Percentiles rank a stretch among this genome's conserved stretches.
Conservation (phyloP, 192 early-diverging fungal species). For the Backusella parvicylindrica region DNA sequence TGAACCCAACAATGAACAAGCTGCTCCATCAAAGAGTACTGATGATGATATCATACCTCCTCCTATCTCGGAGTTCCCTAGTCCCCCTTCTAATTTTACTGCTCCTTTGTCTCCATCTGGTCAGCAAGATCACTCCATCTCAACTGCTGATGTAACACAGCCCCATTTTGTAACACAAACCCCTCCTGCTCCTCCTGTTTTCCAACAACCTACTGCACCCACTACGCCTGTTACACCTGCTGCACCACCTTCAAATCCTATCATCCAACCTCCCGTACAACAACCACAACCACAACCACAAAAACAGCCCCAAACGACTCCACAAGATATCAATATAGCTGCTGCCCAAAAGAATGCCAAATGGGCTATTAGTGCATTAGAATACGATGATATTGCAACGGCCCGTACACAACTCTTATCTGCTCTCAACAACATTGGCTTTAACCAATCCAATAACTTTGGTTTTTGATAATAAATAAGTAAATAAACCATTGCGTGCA, state of each 20-base stretch:
- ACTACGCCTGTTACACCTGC: constrained; percentile 11
- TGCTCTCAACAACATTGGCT: constrained; percentile 49
- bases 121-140: background rate
- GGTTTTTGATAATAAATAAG: constrained; percentile 10
- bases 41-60: constrained; percentile 1
- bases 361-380: constrained; percentile 91
- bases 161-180: background rate
- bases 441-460: constrained; percentile 30
- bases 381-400: constrained; percentile 90
- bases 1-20: background rate
- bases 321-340: constrained; percentile 43
- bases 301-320: background rate
- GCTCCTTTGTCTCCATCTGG: constrained; percentile 22
- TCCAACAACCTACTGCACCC: constrained; percentile 3
- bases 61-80: constrained; percentile 34
- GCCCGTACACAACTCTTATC: constrained; percentile 76
- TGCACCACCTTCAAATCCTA: background rate
- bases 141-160: background rate
- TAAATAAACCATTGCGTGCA: too few species aligned
- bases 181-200: background rate
- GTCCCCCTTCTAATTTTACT: constrained; percentile 38
- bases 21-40: background rate
- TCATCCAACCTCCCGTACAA: background rate
- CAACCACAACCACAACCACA: constrained; percentile 9
- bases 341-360: constrained; percentile 84